Evolutionary conservation across 2,329 filamentous ascomycete genomes (phyloP), one percentile per base, ranked within the genome.

Genomic region (Didymella exigua): DNA sequence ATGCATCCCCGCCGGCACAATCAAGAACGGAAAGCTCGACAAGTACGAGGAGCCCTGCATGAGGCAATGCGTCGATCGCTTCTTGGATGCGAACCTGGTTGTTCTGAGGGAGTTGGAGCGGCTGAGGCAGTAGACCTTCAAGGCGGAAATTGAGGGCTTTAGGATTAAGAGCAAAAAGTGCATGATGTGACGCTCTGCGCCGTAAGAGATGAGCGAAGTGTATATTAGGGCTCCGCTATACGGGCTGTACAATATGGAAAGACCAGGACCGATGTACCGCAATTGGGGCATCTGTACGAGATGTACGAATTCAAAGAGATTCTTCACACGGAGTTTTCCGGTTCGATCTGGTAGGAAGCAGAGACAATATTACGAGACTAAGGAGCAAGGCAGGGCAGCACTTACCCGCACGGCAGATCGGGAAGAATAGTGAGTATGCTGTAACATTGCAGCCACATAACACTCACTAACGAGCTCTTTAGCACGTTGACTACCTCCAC

Each of bases 61-160:
- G 74, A 82, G 87, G 75, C 97, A 96, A 81, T 99, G 95, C 72
- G 92, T 98, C 52, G 90, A 96, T 69, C 84, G 95, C 52, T 98
- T 96, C 78, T 83, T 98, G 79, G 95, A 99, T 76, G 85, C 92
- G 60, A 95, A 93, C 78, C 78, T 90, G 62, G 81, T 91, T 48
- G 89, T 96, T n/a, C 80, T 97, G 76, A 89, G 87, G 81, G 89
- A 97, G 74, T 79, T 98, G 69, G 87, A 95, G 74, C 84, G 76
- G 58, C 77, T 90, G 65, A 68, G 70, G 63, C 54, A 60, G 45
- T 70, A 57, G 42, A 30, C 13, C 14, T 23, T 13, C 16, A n/a
- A 10, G 16, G 3, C 3, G 23, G 3, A 19, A 11, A 16, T 23
- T 37, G 23, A 36, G 5, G 14, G 3, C 4, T n/a, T 7, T 8